Evolutionary conservation across 208 protist genomes (phyloP), one percentile per base, ranked within the genome.

Genomic region (Zelonia costaricensis): DNA sequence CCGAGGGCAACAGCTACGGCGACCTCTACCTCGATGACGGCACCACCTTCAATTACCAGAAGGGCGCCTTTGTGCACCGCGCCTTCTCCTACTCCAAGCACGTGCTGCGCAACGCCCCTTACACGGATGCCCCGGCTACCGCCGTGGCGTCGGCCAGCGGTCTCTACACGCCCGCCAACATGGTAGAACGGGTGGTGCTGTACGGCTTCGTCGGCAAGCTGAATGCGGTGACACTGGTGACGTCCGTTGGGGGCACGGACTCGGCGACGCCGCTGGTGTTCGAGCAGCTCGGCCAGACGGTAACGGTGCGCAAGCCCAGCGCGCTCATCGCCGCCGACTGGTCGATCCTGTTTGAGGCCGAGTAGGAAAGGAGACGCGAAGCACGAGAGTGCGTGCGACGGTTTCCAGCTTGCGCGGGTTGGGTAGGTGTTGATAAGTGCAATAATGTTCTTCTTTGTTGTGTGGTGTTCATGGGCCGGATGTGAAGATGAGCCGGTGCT

Each of bases 1-100:
- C 69, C 15, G 45, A 80, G 16, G 82, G 82, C 31, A 79, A 79
- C 62, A 84, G 83, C 57, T 55, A 64, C 39, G 88, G 88, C 3
- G 82, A 90, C 20, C 69, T 94, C 13, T 94, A 86, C 69, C 55
- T 91, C 0, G 88, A 94, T 52, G 88, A 94, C 30, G 88, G 85
- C 6, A 69, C 68, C 25, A 84, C 76, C 27, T 92, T 85, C 52
- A 65, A 82, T 47, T 94, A 86, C 63, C n/a, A 80, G 25, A 62
- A 36, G 0, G 88, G 88, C 8, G 65, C 47, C 2, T 94, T 80
- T 42, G 54, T 74, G 39, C 68, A 82, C 40, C 74, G 84, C n/a
- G 53, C 42, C 1, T 82, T 92, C 39, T 69, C 78, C 25, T 92
- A 80, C 74, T 67, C 74, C 16, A 43, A 74, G 39, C 56, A 57